Evolutionary conservation across 2,329 filamentous ascomycete genomes (phyloP).

Genomic region (Penicillium sp.): DNA sequence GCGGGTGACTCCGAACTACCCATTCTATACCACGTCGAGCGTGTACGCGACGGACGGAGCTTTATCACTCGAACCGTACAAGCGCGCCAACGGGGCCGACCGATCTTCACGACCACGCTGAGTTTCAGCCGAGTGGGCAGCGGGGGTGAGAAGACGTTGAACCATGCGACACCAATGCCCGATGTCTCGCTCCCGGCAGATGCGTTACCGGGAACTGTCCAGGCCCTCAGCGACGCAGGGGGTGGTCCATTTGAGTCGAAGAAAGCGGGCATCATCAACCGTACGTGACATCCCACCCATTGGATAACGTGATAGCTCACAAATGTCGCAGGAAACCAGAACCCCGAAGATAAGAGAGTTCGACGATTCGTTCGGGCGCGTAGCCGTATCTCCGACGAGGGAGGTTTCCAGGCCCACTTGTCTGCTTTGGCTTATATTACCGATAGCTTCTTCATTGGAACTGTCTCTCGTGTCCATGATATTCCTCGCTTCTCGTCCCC

Average conservation of each 20-base stretch:
- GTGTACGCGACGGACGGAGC: constrained; percentile 83
- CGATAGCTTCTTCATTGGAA: constrained; percentile 91
- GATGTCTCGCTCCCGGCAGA: constrained; percentile 47
- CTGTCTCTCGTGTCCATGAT: constrained; percentile 75
- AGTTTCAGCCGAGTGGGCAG: constrained; percentile 71
- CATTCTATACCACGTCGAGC: constrained; percentile 92
- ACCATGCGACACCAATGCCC: constrained; percentile 66
- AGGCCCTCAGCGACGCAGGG: constrained; percentile 29
- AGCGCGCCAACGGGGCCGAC: constrained; percentile 79
- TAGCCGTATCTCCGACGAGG: constrained; percentile 69
- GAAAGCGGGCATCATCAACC: constrained; percentile 57
- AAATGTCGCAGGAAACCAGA: constrained; percentile 41
- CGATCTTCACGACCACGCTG: constrained; percentile 94
- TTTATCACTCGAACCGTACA: constrained; percentile 96
- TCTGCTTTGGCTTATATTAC: constrained; percentile 90
- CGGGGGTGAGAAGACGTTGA: constrained; percentile 54
- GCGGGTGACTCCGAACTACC: constrained; percentile 82
- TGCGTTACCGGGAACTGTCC: constrained; percentile 28
- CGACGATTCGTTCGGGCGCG: constrained; percentile 52
- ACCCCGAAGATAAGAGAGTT: constrained; percentile 66
- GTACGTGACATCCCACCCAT: constrained; percentile 27
- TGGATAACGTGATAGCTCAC: background rate
- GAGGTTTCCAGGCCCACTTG: constrained; percentile 77
- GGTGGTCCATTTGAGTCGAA: constrained; percentile 60
- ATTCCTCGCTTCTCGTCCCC: constrained; percentile 70